Base-by-base conservation (phyloP, 768 basidiomycete genomes). In the Chalciporus piperatus region DNA sequence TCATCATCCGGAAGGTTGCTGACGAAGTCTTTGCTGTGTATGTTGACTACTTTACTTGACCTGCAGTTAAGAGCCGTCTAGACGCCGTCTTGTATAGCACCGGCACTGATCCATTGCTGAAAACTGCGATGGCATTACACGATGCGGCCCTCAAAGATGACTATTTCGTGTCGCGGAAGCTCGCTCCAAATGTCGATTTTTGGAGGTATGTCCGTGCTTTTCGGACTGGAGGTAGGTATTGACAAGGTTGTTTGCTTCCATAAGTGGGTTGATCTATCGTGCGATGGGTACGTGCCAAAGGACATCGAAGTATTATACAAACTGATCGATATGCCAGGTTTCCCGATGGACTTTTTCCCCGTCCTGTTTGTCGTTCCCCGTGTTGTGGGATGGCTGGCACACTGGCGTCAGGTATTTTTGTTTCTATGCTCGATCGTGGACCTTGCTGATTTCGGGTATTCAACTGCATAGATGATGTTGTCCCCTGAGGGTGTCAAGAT, bases 281-380 rank as follows among this genome's bases (percentile, higher is more conserved):
- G 89, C 89, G 19, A 93, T 93, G 91, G 91, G 89, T 90, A 56
- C 57, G 76, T 61, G 38, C 55, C 52, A 13, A 20, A 28, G 42
- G 23, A 10, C 37, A 12, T 5, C 12, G 38, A 37, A 14, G 43
- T 43, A 30, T 13, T 19, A 17, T 23, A 20, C 5, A 23, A 37
- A 37, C 47, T 57, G 32, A 52, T 57, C 27, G 39, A 28, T 20
- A 17, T 37, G n/a, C 41, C 43, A 89, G 89, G 92, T 40, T 95
- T 95, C 79, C 93, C 93, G 2, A 77, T 89, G 58, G 93, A 96
- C 72, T 95, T 89, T 70, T 95, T 94, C 83, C 92, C 93, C 0
- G 92, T 96, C 19, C 73, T 96, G 28, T 96, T 96, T 63, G 92
- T 86, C 17, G 92, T 96, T 3, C 93, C 93, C 2, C 83, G 93